Percentiles rank a stretch among this genome's conserved stretches.
phyloP scores from a whole-genome alignment of 805 yeast genomes.

The Ogataea populi-albae region DNA sequence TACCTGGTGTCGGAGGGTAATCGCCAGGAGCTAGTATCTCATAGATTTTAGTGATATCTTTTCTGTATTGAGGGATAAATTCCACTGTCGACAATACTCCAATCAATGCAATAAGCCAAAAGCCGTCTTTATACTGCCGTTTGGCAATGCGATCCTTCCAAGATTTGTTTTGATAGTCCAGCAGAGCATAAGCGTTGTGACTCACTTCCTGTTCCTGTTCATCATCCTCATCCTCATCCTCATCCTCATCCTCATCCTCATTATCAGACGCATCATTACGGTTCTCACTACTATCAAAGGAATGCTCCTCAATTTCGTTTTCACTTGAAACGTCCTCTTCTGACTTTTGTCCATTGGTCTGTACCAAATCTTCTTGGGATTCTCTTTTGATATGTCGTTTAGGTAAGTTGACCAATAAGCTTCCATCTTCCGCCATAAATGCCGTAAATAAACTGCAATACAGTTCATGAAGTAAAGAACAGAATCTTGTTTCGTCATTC shows the following conservation, averaged over 20 bases:
- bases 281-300: slow-evolving; percentile 1
- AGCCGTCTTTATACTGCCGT: slow-evolving; percentile 76
- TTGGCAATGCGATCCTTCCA: slow-evolving; percentile 81
- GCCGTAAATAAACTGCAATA: slow-evolving; percentile 63
- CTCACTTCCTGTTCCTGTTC: slow-evolving; percentile 32
- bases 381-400: slow-evolving; percentile 26
- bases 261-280: slow-evolving; percentile 15
- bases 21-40: slow-evolving; percentile 56
- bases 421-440: slow-evolving; percentile 43
- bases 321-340: not conserved
- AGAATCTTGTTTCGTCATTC: slow-evolving; percentile 43
- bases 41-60: slow-evolving; percentile 49
- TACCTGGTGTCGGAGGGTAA: slow-evolving; percentile 44
- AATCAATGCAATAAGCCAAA: slow-evolving; percentile 75
- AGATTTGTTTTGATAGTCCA: slow-evolving; percentile 56
- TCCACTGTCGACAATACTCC: slow-evolving; percentile 67
- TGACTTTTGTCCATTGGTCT: slow-evolving; percentile 21
- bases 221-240: slow-evolving; percentile 22
- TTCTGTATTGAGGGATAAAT: slow-evolving; percentile 51
- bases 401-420: slow-evolving; percentile 25
- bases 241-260: slow-evolving; percentile 19
- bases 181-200: slow-evolving; percentile 43
- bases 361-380: slow-evolving; percentile 22
- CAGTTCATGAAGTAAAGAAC: slow-evolving; percentile 59
- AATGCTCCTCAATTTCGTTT: not conserved